Evolutionary conservation across 2,329 filamentous ascomycete genomes (phyloP).

Genomic region (Cercospora sp.): DNA sequence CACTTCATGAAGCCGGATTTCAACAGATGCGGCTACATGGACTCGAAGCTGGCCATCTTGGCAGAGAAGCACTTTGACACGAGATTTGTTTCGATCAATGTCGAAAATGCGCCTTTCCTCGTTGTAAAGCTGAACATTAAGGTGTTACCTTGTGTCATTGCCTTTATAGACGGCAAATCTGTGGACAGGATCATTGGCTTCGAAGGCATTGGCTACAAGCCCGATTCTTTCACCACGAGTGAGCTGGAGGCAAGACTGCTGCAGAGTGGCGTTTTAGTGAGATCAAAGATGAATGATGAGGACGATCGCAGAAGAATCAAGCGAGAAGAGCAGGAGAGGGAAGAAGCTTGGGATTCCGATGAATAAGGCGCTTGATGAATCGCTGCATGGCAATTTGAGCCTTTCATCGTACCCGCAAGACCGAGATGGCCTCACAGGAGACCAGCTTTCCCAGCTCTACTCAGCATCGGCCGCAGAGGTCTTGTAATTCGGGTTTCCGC

Average conservation of each 20-base stretch:
- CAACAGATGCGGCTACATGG: constrained; percentile 62
- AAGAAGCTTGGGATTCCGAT: constrained; percentile 53
- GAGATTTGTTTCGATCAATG: constrained; percentile 58
- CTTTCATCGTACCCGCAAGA: not conserved
- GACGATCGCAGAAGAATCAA: constrained; percentile 41
- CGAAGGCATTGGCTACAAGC: constrained; percentile 56
- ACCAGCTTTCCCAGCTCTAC: not conserved
- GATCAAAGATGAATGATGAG: constrained; percentile 53
- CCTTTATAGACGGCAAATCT: constrained; percentile 57
- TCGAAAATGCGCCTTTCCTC: constrained; percentile 61
- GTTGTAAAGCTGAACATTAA: constrained; percentile 59
- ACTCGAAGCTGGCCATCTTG: constrained; percentile 56
- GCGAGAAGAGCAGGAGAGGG: constrained; percentile 36
- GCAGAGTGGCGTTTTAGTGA: constrained; percentile 52
- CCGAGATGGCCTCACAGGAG: not conserved
- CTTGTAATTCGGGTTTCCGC: not conserved
- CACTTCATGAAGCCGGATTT: constrained; percentile 68
- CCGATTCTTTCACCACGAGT: constrained; percentile 55
- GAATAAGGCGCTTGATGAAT: not conserved
- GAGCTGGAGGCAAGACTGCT: constrained; percentile 57
- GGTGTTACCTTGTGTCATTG: constrained; percentile 60
- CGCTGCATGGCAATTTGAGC: not conserved
- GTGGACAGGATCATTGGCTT: constrained; percentile 61
- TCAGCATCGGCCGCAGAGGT: not conserved
- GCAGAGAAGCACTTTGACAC: constrained; percentile 61